These are phyloP conservation scores for Geotrichum citri-aurantii DNA, from an alignment of 1,139 yeast species.

Conservation along the genomic window DNA sequence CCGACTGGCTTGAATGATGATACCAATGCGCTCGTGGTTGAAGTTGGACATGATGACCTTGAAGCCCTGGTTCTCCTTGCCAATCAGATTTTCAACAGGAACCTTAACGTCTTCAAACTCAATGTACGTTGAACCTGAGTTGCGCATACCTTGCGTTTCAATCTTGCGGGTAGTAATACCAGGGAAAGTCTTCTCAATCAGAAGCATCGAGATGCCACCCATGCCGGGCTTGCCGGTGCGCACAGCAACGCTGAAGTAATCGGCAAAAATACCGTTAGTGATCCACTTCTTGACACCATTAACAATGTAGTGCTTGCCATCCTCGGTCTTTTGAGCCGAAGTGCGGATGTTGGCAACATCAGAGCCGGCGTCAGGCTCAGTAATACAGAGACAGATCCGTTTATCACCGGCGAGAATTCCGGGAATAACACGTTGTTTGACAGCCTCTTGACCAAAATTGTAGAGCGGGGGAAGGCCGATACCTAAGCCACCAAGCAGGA, in stretches of 20 bases:
- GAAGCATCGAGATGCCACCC: slow-evolving; percentile 40
- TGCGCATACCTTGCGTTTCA: slow-evolving; percentile 40
- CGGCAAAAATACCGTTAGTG: slow-evolving; percentile 42
- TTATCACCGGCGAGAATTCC: slow-evolving; percentile 37
- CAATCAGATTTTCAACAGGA: slow-evolving; percentile 41
- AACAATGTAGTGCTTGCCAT: slow-evolving; percentile 41
- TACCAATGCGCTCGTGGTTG: slow-evolving; percentile 43
- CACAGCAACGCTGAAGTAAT: slow-evolving; percentile 43
- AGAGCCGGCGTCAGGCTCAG: slow-evolving; percentile 43
- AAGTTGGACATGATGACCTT: slow-evolving; percentile 43
- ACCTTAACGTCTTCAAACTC: slow-evolving; percentile 44
- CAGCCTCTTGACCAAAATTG: slow-evolving; percentile 34
- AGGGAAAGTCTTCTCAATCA: slow-evolving; percentile 38
- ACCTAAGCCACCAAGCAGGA: slow-evolving; percentile 38
- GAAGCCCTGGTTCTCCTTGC: slow-evolving; percentile 42
- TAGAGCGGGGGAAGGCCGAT: slow-evolving; percentile 41
- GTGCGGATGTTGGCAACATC: slow-evolving; percentile 42
- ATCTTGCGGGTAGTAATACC: slow-evolving; percentile 39
- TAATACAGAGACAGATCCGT: slow-evolving; percentile 40
- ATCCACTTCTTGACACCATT: slow-evolving; percentile 45
- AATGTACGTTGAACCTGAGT: slow-evolving; percentile 39
- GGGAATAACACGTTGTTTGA: slow-evolving; percentile 37
- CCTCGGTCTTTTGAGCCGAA: slow-evolving; percentile 37
- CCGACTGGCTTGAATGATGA: slow-evolving; percentile 39
- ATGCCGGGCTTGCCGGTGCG: slow-evolving; percentile 42